phyloP scores from a whole-genome alignment of 2,329 filamentous ascomycete genomes.

The Aquanectria penicillioides region DNA sequence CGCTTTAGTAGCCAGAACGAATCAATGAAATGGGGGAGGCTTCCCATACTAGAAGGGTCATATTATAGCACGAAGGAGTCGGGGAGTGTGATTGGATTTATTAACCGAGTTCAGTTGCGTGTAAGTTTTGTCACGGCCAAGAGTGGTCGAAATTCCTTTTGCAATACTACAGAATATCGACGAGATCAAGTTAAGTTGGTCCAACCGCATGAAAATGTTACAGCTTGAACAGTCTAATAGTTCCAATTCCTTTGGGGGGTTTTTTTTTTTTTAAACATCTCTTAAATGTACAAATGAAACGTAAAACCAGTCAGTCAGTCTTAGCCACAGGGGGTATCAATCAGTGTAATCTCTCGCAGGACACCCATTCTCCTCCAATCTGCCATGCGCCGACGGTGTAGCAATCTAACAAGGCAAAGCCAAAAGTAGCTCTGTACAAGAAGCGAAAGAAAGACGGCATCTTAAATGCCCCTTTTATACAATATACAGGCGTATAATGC shows the following conservation, averaged over 20 bases:
- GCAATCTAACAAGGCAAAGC: conserved; percentile 21
- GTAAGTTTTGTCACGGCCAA: too few species aligned
- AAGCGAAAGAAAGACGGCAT: conserved; percentile 12
- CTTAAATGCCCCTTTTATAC: neutral
- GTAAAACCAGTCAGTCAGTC: conserved; percentile 23
- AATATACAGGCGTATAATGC: neutral
- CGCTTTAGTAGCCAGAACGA: neutral
- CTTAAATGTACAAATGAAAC: conserved; percentile 6
- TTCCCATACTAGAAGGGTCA: too few species aligned
- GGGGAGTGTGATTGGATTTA: too few species aligned
- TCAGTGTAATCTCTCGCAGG: conserved; percentile 21
- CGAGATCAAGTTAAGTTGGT: too few species aligned
- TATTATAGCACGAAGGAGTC: too few species aligned
- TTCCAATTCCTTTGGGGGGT: too few species aligned
- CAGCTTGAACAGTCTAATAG: neutral
- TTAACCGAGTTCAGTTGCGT: too few species aligned
- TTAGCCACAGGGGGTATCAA: conserved; percentile 36
- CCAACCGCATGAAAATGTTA: too few species aligned
- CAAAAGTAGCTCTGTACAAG: conserved; percentile 7
- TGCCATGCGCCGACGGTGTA: conserved; percentile 23
- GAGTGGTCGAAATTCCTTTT: too few species aligned
- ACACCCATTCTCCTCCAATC: conserved; percentile 2
- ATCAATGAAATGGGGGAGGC: neutral
- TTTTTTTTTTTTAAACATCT: too few species aligned
- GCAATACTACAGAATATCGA: too few species aligned